These are phyloP conservation scores for Fomitopsis schrenkii DNA, from an alignment of 1,284 basidiomycete genomes.

Conservation along the genomic window DNA sequence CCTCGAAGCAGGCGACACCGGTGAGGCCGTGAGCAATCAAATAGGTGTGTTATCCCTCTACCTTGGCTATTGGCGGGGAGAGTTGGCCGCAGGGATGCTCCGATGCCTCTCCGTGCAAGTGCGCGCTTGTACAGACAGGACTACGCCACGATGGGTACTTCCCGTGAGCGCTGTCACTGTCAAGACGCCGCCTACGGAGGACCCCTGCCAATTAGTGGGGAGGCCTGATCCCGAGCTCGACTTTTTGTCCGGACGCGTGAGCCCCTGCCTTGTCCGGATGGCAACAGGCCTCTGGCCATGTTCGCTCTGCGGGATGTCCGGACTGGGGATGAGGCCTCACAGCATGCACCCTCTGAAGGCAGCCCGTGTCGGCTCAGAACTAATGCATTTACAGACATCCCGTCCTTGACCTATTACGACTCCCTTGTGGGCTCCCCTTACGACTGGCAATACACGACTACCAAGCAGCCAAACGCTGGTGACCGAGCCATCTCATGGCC, in stretches of 20 bases:
- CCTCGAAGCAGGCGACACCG: conserved; percentile 67
- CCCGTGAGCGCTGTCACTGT: no score
- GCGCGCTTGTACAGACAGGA: neutral
- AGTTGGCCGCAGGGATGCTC: neutral
- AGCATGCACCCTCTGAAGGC: neutral
- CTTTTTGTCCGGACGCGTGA: no score
- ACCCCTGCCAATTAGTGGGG: no score
- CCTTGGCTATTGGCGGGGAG: neutral
- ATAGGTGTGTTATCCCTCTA: conserved; percentile 29
- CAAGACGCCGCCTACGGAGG: no score
- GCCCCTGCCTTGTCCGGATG: no score
- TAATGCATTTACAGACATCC: conserved; percentile 33
- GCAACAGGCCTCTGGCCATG: no score
- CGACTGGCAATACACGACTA: conserved; percentile 63
- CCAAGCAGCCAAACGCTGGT: conserved; percentile 40
- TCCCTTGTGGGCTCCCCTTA: conserved; percentile 47
- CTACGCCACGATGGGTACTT: no score
- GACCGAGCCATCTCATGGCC: conserved; percentile 47
- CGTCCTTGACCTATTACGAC: conserved; percentile 47
- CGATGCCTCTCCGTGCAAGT: neutral
- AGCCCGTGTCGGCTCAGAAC: neutral
- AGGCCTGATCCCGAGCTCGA: no score
- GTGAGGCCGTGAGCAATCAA: conserved; percentile 38
- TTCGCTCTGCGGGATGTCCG: no score
- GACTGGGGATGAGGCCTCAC: no score